Evolutionary conservation across 352 stramenopile genomes (phyloP).

Genomic region (Globisporangium barbulae): DNA sequence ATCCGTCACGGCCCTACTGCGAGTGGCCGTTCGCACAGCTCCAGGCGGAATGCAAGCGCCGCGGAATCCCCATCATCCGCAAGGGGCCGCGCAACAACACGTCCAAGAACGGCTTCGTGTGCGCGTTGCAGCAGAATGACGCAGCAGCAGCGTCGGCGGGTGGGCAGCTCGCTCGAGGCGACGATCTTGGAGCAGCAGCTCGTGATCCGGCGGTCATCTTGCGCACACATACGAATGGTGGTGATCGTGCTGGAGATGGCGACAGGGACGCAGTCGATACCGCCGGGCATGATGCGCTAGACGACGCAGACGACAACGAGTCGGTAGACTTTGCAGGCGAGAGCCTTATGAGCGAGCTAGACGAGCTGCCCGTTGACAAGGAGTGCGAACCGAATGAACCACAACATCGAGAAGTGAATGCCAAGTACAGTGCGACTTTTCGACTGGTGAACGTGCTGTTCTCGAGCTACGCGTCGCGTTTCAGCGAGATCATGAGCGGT

Average conservation of each 20-base stretch:
- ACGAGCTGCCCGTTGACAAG: not conserved
- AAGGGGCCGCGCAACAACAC: constrained; percentile 4
- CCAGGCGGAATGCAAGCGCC: constrained; percentile 3
- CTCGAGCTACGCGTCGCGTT: constrained; percentile 5
- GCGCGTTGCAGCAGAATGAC: not conserved
- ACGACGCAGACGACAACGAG: not conserved
- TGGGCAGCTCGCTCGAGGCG: not conserved
- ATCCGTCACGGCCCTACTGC: constrained; percentile 1
- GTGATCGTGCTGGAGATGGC: not conserved
- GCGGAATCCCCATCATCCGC: constrained; percentile 5
- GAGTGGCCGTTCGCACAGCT: constrained; percentile 10
- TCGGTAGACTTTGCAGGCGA: not conserved
- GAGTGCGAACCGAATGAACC: too few relatives aligned
- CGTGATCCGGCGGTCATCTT: not conserved
- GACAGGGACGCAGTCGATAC: not conserved
- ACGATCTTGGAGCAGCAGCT: not conserved
- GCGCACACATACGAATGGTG: not conserved
- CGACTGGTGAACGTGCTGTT: constrained; percentile 16
- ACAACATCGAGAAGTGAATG: not conserved
- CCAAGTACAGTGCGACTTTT: not conserved
- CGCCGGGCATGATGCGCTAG: not conserved
- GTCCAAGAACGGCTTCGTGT: constrained; percentile 1
- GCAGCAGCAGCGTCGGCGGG: not conserved
- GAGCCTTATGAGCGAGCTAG: not conserved
- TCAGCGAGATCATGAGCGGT: constrained; percentile 3